A percentile compares a stretch with the other conserved stretches of the same genome.
phyloP scores from a whole-genome alignment of 306 rosid genomes.

The Sophora flavescens region DNA sequence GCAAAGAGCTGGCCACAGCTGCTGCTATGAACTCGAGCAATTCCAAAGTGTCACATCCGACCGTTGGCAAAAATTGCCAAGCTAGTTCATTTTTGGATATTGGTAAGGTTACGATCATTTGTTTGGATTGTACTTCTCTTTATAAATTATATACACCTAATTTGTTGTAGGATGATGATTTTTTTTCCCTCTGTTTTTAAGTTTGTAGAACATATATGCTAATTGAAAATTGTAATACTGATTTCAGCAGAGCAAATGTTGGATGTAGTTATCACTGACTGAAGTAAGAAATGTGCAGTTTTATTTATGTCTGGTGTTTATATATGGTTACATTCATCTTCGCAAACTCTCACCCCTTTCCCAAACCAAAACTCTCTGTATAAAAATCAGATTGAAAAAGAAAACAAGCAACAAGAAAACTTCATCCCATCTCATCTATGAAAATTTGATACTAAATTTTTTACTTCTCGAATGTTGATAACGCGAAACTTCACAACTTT shows the following conservation, averaged over 20 bases:
- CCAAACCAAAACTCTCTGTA: slow-evolving; percentile 14
- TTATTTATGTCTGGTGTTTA: slow-evolving; percentile 5
- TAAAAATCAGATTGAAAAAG: slow-evolving; percentile 12
- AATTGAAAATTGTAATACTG: not conserved
- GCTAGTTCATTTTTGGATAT: slow-evolving; percentile 48
- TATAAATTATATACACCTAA: not conserved
- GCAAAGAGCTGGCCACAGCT: slow-evolving; percentile 70
- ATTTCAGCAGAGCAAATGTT: slow-evolving; percentile 22
- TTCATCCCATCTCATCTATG: not conserved
- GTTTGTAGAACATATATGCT: not conserved
- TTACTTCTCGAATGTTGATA: slow-evolving; percentile 12
- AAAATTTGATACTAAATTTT: not conserved
- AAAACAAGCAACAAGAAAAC: not conserved
- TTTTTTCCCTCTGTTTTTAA: not conserved
- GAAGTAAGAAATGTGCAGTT: slow-evolving; percentile 23
- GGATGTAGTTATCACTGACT: not conserved
- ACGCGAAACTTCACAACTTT: not conserved
- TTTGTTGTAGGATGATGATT: not conserved
- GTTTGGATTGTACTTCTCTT: slow-evolving; percentile 14
- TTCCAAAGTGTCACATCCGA: slow-evolving; percentile 48
- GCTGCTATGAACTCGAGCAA: slow-evolving; percentile 71
- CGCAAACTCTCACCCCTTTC: not conserved
- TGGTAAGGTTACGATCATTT: slow-evolving; percentile 46
- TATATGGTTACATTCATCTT: slow-evolving; percentile 19
- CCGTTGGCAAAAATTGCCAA: slow-evolving; percentile 46